Conservation (phyloP, 331 rosid species). For the Malus hybrid region DNA sequence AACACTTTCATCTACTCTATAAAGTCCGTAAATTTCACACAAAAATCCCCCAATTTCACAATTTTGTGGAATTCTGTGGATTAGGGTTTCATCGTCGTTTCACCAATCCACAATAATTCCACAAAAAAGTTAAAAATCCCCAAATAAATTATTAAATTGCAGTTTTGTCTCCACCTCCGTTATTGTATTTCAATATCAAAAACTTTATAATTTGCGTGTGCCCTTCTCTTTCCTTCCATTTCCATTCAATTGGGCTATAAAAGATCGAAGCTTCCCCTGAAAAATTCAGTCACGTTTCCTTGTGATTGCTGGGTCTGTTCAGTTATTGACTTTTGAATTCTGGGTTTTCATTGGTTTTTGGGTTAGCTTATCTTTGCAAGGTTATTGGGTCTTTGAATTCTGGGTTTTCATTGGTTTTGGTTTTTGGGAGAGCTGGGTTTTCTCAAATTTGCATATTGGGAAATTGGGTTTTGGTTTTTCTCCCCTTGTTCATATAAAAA, state of each 20-base stretch:
- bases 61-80: background rate
- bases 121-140: background rate
- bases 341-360: background rate
- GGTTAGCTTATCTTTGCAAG: background rate
- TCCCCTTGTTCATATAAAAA: background rate
- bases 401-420: too few species aligned
- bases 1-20: too few species aligned
- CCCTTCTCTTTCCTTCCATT: constrained; percentile 1
- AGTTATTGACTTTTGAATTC: background rate
- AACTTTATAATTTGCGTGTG: constrained; percentile 16
- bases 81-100: background rate
- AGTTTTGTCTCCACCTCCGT: constrained; percentile 3
- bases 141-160: background rate
- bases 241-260: constrained; percentile 11
- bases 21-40: background rate
- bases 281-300: background rate
- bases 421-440: constrained; percentile 4
- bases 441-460: background rate
- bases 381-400: too few species aligned
- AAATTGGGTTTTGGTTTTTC: background rate
- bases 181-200: background rate
- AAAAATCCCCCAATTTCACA: background rate
- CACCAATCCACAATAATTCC: background rate
- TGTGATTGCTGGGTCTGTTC: background rate
- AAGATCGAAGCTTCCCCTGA: constrained; percentile 17